These are phyloP conservation scores for Tricholomella constricta DNA, from an alignment of 768 basidiomycete species.

Conservation along the genomic window DNA sequence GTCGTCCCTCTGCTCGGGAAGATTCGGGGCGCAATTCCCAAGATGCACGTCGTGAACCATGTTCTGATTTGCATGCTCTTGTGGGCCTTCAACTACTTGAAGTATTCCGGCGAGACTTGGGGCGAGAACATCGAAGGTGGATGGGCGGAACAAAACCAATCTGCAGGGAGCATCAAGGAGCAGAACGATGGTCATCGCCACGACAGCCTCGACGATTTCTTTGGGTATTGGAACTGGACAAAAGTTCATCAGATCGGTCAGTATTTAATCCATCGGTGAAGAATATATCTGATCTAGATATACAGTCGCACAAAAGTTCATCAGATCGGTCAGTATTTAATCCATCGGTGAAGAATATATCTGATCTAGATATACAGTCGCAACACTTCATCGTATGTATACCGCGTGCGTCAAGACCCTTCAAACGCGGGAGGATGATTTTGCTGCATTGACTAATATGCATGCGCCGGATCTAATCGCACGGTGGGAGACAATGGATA, in stretches of 20 bases:
- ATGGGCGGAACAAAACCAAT: no score
- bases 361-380: no score
- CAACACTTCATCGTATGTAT: neutral
- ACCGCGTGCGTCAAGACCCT: neutral
- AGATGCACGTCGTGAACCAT: constrained; percentile 31
- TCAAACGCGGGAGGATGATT: neutral
- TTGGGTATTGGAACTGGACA: constrained; percentile 27
- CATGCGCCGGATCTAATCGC: neutral
- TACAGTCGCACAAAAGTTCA: no score
- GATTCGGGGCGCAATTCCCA: constrained; percentile 27
- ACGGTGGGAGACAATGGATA: constrained; percentile 7
- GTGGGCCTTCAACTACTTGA: constrained; percentile 28
- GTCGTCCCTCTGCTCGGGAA: constrained; percentile 11
- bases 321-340: no score
- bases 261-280: neutral
- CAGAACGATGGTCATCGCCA: constrained; percentile 32
- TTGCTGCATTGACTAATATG: neutral
- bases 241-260: constrained; percentile 25
- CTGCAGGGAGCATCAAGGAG: constrained; percentile 29
- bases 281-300: neutral
- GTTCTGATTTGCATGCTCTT: constrained; percentile 22
- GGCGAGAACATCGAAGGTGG: constrained; percentile 34
- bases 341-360: no score
- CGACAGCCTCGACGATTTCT: constrained; percentile 28
- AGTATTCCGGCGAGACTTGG: constrained; percentile 21